Evolutionary conservation across 1,139 yeast species (phyloP).

Genomic region (Saccharomyces hybrid): DNA sequence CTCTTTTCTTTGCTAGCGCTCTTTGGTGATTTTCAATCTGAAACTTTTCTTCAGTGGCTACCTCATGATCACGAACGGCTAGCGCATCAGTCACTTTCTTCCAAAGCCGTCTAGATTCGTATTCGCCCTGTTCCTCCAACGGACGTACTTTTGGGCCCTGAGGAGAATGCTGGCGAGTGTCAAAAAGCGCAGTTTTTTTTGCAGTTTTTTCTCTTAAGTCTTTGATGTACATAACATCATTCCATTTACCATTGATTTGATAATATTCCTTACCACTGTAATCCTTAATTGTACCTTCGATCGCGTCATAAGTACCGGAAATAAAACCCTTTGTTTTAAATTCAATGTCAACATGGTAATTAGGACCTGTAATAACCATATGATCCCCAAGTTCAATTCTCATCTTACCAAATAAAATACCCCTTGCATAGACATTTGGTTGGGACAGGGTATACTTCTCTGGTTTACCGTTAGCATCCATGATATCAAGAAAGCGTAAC

Average conservation of each 20-base stretch:
- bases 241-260: slow-evolving; percentile 87
- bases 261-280: slow-evolving; percentile 48
- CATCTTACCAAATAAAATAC: slow-evolving; percentile 82
- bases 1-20: slow-evolving; percentile 37
- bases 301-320: slow-evolving; percentile 84
- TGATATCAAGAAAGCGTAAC: slow-evolving; percentile 56
- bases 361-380: slow-evolving; percentile 60
- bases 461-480: slow-evolving; percentile 39
- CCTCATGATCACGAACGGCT: slow-evolving; percentile 64
- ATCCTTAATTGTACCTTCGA: slow-evolving; percentile 63
- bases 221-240: slow-evolving; percentile 69
- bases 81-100: slow-evolving; percentile 70
- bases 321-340: slow-evolving; percentile 93
- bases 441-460: slow-evolving; percentile 76
- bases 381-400: slow-evolving; percentile 90
- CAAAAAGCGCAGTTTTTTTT: slow-evolving; percentile 49
- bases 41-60: slow-evolving; percentile 83
- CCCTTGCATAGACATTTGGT: slow-evolving; percentile 95
- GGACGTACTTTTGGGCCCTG: slow-evolving; percentile 67
- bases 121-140: slow-evolving; percentile 64
- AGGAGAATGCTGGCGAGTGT: slow-evolving; percentile 48
- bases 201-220: slow-evolving; percentile 40
- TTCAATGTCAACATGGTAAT: slow-evolving; percentile 71
- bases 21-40: slow-evolving; percentile 83
- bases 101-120: slow-evolving; percentile 83